Percentiles rank a stretch among this genome's conserved stretches.
Evolutionary conservation across 371 early-diverging fungal species (phyloP).

Genomic region (Coemansia sp.): DNA sequence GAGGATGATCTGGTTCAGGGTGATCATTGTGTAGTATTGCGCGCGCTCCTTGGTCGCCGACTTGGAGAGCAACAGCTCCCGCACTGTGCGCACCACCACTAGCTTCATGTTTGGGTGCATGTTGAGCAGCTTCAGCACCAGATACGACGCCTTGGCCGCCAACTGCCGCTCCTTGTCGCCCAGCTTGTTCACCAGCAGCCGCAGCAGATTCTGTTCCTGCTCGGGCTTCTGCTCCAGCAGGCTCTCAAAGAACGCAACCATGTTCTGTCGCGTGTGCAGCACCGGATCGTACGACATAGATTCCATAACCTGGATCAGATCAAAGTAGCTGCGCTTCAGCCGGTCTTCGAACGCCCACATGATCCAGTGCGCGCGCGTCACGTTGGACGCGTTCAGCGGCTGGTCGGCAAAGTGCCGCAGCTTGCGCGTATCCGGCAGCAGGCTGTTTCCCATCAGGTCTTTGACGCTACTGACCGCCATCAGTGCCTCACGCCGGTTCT

Average conservation of each 20-base stretch:
- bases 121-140: slow-evolving; percentile 72
- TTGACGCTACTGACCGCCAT: slow-evolving; percentile 85
- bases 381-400: slow-evolving; percentile 63
- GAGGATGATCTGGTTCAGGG: slow-evolving; percentile 88
- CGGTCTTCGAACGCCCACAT: slow-evolving; percentile 92
- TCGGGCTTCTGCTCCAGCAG: slow-evolving; percentile 86
- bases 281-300: slow-evolving; percentile 84
- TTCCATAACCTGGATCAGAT: slow-evolving; percentile 82
- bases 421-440: slow-evolving; percentile 83
- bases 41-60: slow-evolving; percentile 70
- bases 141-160: slow-evolving; percentile 78
- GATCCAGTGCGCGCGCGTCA: slow-evolving; percentile 70
- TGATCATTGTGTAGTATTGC: slow-evolving; percentile 83
- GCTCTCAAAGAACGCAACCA: slow-evolving; percentile 71
- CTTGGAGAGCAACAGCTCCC: slow-evolving; percentile 77
- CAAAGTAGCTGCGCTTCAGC: slow-evolving; percentile 85
- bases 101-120: slow-evolving; percentile 85
- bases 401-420: slow-evolving; percentile 87
- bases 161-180: slow-evolving; percentile 90
- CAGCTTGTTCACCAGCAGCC: slow-evolving; percentile 89
- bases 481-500: slow-evolving; percentile 82
- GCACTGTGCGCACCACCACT: slow-evolving; percentile 81
- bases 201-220: slow-evolving; percentile 91
- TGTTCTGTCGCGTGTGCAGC: slow-evolving; percentile 74
- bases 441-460: slow-evolving; percentile 77